A percentile compares a stretch with the other conserved stretches of the same genome.
Conservation (phyloP, 148 eudicot genomes). For the Polygonum aviculare region DNA sequence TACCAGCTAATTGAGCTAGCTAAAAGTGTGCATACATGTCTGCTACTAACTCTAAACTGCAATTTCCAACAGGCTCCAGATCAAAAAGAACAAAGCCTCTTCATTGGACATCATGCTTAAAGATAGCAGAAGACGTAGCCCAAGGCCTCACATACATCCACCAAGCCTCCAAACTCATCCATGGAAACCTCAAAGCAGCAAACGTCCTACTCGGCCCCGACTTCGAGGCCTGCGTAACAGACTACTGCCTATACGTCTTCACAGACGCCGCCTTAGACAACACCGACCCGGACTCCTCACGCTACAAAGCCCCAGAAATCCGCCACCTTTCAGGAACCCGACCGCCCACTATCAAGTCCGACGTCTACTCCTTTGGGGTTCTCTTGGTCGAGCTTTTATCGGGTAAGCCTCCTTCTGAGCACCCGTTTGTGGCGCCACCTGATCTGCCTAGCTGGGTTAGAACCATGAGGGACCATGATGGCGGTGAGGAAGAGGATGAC, state of each 20-base stretch:
- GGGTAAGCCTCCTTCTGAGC: conserved; percentile 76
- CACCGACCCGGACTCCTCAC: conserved; percentile 43
- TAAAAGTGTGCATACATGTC: not conserved
- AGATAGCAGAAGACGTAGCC: conserved; percentile 89
- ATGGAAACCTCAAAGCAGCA: conserved; percentile 77
- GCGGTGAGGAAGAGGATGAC: conserved; percentile 33
- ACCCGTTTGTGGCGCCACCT: conserved; percentile 65
- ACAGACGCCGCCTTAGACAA: conserved; percentile 33
- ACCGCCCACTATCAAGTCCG: conserved; percentile 49
- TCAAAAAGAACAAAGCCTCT: conserved; percentile 84
- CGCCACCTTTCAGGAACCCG: conserved; percentile 35
- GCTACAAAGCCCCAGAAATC: conserved; percentile 70
- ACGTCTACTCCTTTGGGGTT: conserved; percentile 75
- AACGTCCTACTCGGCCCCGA: conserved; percentile 80
- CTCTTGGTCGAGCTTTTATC: conserved; percentile 75
- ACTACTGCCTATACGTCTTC: conserved; percentile 51
- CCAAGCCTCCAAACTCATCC: conserved; percentile 65
- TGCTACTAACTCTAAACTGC: not conserved
- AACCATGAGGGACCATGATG: conserved; percentile 67
- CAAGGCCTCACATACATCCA: conserved; percentile 87
- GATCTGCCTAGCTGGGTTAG: conserved; percentile 82
- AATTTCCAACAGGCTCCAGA: conserved; percentile 50
- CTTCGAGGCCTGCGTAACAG: conserved; percentile 84
- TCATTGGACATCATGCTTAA: conserved; percentile 92
- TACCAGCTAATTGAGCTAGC: no score